Evolutionary conservation across 1,139 yeast genomes (phyloP).

Genomic region (Suhomyces wounanorum): DNA sequence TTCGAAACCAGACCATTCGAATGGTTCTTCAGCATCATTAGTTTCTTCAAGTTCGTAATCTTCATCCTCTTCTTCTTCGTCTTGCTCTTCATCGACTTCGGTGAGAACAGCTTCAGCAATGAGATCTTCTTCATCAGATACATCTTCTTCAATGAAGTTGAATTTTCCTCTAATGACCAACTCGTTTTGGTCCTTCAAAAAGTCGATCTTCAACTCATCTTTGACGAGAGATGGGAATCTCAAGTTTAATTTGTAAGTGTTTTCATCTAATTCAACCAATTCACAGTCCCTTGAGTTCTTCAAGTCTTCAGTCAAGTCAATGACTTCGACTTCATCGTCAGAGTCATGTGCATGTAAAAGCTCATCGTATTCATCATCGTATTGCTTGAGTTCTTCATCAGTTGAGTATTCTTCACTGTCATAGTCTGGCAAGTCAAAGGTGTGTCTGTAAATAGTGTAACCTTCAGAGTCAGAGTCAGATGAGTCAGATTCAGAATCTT

Average conservation of each 20-base stretch:
- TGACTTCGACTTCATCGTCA: slow-evolving; percentile 40
- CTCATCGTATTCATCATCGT: slow-evolving; percentile 21
- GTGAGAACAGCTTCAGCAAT: slow-evolving; percentile 12
- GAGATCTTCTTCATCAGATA: slow-evolving; percentile 17
- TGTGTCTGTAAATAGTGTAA: slow-evolving; percentile 46
- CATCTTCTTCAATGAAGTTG: slow-evolving; percentile 30
- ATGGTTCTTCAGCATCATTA: slow-evolving; percentile 13
- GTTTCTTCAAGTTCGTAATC: slow-evolving; percentile 13
- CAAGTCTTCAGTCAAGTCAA: slow-evolving; percentile 48
- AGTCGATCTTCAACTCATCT: slow-evolving; percentile 46
- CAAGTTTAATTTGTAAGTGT: slow-evolving; percentile 44
- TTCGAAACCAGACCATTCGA: slow-evolving; percentile 17
- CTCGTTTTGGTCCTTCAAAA: slow-evolving; percentile 46
- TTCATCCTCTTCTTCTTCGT: slow-evolving; percentile 12
- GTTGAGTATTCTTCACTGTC: slow-evolving; percentile 40
- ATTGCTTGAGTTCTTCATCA: slow-evolving; percentile 37
- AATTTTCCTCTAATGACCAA: slow-evolving; percentile 46
- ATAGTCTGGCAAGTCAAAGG: slow-evolving; percentile 41
- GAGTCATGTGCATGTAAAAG: slow-evolving; percentile 18
- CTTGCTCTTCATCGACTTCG: slow-evolving; percentile 12
- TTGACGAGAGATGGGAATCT: slow-evolving; percentile 48
- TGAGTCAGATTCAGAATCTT: slow-evolving; percentile 22
- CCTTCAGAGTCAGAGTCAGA: slow-evolving; percentile 42
- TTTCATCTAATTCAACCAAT: slow-evolving; percentile 41
- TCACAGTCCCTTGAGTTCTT: slow-evolving; percentile 50